Percentiles rank a stretch among this genome's conserved stretches.
These are phyloP conservation scores for Tillandsia leiboldiana DNA, from an alignment of 176 grass and related monocot genomes.

Conservation along the genomic window DNA sequence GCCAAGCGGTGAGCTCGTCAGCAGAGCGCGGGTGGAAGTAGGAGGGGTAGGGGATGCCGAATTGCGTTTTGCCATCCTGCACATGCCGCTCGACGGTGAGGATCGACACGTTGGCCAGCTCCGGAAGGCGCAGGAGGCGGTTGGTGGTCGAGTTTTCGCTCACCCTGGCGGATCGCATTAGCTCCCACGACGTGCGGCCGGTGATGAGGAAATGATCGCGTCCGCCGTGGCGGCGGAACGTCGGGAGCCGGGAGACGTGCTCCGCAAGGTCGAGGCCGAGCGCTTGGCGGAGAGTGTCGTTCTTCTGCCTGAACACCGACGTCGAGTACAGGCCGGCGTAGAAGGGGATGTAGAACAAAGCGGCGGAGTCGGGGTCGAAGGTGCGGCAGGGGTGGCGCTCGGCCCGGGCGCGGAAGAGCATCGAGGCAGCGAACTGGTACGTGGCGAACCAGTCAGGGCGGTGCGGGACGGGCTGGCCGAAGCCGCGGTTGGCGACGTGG, in stretches of 20 bases:
- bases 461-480: slow-evolving; percentile 7
- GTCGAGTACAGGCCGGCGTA: slow-evolving; percentile 7
- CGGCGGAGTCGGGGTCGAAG: too few relatives aligned
- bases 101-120: slow-evolving; percentile 59
- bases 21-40: slow-evolving; percentile 65
- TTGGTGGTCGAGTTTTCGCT: slow-evolving; percentile 54
- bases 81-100: slow-evolving; percentile 55
- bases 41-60: slow-evolving; percentile 57
- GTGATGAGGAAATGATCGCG: slow-evolving; percentile 62
- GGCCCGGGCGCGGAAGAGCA: slow-evolving; percentile 32
- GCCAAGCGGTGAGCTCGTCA: slow-evolving; percentile 40
- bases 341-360: slow-evolving; percentile 20
- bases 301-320: neutral
- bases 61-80: slow-evolving; percentile 26
- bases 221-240: slow-evolving; percentile 4
- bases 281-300: slow-evolving; percentile 25
- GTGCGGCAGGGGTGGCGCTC: slow-evolving; percentile 35
- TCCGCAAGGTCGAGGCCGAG: slow-evolving; percentile 35
- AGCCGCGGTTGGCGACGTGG: slow-evolving; percentile 17
- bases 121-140: slow-evolving; percentile 43
- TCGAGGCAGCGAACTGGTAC: slow-evolving; percentile 24
- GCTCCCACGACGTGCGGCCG: slow-evolving; percentile 50
- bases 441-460: slow-evolving; percentile 27
- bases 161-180: slow-evolving; percentile 27
- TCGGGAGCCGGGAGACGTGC: slow-evolving; percentile 20